Evolutionary conservation across 2,329 filamentous ascomycete genomes (phyloP), one percentile per base, ranked within the genome.

Genomic region (Talaromyces marneffei): DNA sequence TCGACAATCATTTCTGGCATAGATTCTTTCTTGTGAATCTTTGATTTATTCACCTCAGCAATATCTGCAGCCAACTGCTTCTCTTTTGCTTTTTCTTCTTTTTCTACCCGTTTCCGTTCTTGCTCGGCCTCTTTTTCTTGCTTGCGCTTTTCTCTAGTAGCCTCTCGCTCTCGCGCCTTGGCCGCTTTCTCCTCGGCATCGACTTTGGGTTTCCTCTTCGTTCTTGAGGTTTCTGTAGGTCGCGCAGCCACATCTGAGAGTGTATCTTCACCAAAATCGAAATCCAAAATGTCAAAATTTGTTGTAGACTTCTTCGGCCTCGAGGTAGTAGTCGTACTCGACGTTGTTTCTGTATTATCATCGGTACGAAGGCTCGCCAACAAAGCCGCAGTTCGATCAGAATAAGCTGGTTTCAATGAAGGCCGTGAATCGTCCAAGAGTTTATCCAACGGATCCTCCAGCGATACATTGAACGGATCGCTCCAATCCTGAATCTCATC

Each of bases 1-100:
- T 90, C 84, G 1, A 91, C 80, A 56, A 93, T 87, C 89, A 94
- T 93, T 72, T 94, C 89, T 0, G 82, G 82, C 0, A 86, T 84
- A 0, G 89, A 88, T 0, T 86, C 77, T 66, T 90, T 91, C 75
- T 90, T 91, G 74, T 91, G 86, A 0, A 84, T 85, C 57, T 85
- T 85, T 9, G 87, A 75, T 68, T 88, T 91, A 74, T 93, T 93
- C 44, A 86, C 88, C 64, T 90, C 86, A 2, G 85, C 85, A 23
- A 92, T 75, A 7, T 90, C 87, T 6, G 84, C 83, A 10, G 84
- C 85, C 2, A 79, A 78, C 65, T 87, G 82, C 67, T 87, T 90
- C 65, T 91, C 85, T 6, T 77, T 75, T 0, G 80, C 81, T 65
- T 84, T 88, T 56, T 84, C 80, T 60, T 86, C 85, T 67, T 75